phyloP scores from a whole-genome alignment of 1,139 yeast genomes.

The Wickerhamomyces sp. region DNA sequence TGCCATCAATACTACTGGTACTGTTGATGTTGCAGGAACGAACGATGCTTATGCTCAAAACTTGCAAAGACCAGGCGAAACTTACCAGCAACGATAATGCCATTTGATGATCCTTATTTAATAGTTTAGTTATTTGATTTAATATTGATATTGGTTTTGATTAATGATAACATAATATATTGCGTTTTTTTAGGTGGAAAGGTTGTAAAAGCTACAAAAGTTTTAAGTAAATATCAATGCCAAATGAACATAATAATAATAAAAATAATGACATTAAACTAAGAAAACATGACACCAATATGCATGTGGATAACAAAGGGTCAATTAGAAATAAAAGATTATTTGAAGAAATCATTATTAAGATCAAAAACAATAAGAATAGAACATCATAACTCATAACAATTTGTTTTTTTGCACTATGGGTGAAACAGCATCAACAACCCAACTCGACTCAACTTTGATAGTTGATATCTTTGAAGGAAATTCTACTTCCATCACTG shows the following conservation, averaged over 20 bases:
- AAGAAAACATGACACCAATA: neutral
- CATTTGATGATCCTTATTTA: too few relatives aligned
- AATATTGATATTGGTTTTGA: too few relatives aligned
- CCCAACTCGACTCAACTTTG: neutral
- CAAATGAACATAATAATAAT: neutral
- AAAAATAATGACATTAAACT: neutral
- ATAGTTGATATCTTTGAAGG: slow-evolving; percentile 15
- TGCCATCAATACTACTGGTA: neutral
- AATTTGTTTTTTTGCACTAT: too few relatives aligned
- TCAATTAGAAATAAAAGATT: too few relatives aligned
- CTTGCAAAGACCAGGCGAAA: slow-evolving; percentile 5
- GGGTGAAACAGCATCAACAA: too few relatives aligned
- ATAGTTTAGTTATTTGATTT: too few relatives aligned
- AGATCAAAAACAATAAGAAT: too few relatives aligned
- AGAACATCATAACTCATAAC: neutral
- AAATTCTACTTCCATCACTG: slow-evolving; percentile 7
- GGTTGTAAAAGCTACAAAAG: neutral
- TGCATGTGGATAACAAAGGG: too few relatives aligned
- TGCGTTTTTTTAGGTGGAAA: too few relatives aligned
- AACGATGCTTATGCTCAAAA: neutral
- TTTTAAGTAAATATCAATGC: too few relatives aligned
- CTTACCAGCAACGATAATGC: slow-evolving; percentile 2
- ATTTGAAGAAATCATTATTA: too few relatives aligned
- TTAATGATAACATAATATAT: too few relatives aligned
- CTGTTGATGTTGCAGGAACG: neutral